Percentiles rank a stretch among this genome's conserved stretches.
phyloP scores from a whole-genome alignment of 2,329 filamentous ascomycete species.

The Trichoderma atroviride region DNA sequence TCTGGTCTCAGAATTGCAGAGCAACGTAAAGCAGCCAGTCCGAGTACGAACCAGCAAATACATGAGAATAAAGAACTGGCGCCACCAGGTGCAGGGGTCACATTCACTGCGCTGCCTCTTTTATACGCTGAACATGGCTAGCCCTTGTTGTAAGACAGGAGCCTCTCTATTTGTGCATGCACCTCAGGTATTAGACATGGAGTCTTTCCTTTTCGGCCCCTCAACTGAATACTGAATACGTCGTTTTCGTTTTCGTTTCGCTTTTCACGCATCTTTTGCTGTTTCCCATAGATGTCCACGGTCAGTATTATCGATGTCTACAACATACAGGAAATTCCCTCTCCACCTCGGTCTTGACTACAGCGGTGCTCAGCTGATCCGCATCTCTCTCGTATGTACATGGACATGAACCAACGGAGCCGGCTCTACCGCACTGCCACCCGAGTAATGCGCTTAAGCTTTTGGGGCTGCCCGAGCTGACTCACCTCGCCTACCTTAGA shows the following conservation, averaged over 20 bases:
- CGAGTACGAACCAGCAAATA: neutral
- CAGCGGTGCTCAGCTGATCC: slow-evolving; percentile 2
- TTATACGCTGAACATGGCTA: neutral
- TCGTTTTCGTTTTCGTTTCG: slow-evolving; percentile 24
- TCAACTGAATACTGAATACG: neutral
- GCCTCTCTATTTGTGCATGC: neutral
- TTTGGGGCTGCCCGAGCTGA: slow-evolving; percentile 15
- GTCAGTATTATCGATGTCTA: neutral
- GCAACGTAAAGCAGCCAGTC: neutral
- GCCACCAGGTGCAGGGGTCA: slow-evolving; percentile 14
- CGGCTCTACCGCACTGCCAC: neutral
- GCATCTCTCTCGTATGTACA: neutral
- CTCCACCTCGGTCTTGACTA: neutral
- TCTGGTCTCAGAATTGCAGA: neutral
- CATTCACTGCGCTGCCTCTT: neutral
- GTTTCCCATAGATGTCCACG: neutral
- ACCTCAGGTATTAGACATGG: neutral
- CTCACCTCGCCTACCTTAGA: neutral
- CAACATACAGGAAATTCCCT: neutral
- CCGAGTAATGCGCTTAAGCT: neutral
- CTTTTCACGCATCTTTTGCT: neutral
- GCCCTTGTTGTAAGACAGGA: slow-evolving; percentile 1
- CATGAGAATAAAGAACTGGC: neutral
- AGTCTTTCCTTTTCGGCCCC: neutral
- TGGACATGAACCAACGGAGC: neutral